phyloP scores from a whole-genome alignment of 139 green algal genomes.

The Chara braunii region DNA sequence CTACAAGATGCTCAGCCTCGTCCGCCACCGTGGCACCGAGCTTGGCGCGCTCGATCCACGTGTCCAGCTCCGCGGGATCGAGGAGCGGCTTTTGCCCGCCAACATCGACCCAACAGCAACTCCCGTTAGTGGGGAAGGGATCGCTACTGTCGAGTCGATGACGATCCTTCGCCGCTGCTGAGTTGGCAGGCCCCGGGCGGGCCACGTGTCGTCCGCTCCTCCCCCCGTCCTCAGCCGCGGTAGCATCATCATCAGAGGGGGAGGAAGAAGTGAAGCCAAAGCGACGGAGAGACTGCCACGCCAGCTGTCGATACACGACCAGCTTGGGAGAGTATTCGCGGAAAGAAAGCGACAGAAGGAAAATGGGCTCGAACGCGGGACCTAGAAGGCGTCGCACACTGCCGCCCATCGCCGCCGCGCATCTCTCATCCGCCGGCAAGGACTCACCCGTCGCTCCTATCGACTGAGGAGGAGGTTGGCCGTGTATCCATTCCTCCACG shows the following conservation, averaged over 20 bases:
- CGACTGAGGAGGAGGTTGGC: too few relatives aligned
- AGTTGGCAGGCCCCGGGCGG: not conserved
- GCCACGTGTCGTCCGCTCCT: not conserved
- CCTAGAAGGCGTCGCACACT: not conserved
- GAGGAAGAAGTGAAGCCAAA: constrained; percentile 1
- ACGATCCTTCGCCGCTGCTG: constrained; percentile 11
- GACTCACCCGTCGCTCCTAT: not conserved
- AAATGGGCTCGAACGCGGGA: not conserved
- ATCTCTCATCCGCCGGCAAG: constrained; percentile 12
- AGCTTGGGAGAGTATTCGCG: constrained; percentile 15
- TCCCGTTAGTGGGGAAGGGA: not conserved
- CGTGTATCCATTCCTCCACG: constrained; percentile 8
- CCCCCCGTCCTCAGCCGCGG: not conserved
- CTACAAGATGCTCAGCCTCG: not conserved
- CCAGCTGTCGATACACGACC: constrained; percentile 35
- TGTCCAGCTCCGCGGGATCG: not conserved
- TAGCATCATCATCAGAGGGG: not conserved
- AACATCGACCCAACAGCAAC: constrained; percentile 36
- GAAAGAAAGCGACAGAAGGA: constrained; percentile 27
- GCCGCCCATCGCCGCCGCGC: constrained; percentile 7
- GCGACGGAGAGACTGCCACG: constrained; percentile 9
- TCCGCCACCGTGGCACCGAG: not conserved
- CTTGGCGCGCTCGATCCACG: not conserved
- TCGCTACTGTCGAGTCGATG: too few relatives aligned
- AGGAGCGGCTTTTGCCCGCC: constrained; percentile 11